Conservation (phyloP, 306 rosid species). For the Gleditsia sinensis region DNA sequence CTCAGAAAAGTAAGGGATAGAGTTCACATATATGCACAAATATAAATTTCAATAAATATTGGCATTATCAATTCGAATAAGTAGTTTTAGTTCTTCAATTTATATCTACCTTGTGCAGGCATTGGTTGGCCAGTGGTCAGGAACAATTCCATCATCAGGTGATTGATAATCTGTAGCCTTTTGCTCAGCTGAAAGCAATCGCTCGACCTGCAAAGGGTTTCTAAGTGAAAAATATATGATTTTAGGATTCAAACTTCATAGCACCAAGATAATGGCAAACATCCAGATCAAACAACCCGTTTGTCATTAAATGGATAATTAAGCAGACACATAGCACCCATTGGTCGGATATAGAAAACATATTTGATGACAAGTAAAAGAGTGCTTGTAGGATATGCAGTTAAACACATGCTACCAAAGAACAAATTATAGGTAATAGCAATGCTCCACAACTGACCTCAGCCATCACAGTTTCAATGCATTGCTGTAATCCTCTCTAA, state of each 20-base stretch:
- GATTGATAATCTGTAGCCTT: constrained; percentile 89
- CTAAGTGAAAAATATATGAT: constrained; percentile 15
- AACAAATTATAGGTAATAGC: neutral
- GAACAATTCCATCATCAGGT: constrained; percentile 91
- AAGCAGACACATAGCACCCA: constrained; percentile 22
- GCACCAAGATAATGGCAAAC: neutral
- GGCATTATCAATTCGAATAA: neutral
- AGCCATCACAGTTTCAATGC: constrained; percentile 98
- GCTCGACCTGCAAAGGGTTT: constrained; percentile 74
- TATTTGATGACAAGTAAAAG: neutral
- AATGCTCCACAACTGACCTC: constrained; percentile 62
- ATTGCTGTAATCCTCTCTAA: constrained; percentile 83
- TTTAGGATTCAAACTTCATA: constrained; percentile 21
- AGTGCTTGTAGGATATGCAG: neutral
- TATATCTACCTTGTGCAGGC: constrained; percentile 86
- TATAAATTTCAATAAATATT: constrained; percentile 3
- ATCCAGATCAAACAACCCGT: constrained; percentile 19
- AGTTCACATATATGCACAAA: constrained; percentile 4
- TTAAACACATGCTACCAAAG: constrained; percentile 17
- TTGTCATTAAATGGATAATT: neutral
- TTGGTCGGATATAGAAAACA: neutral
- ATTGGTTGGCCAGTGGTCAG: constrained; percentile 92
- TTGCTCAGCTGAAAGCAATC: constrained; percentile 94
- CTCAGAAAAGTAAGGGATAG: constrained; percentile 13
- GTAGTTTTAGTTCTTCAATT: constrained; percentile 20